phyloP scores from a whole-genome alignment of 2,329 filamentous ascomycete species.

The Tolypocladium amazonense region DNA sequence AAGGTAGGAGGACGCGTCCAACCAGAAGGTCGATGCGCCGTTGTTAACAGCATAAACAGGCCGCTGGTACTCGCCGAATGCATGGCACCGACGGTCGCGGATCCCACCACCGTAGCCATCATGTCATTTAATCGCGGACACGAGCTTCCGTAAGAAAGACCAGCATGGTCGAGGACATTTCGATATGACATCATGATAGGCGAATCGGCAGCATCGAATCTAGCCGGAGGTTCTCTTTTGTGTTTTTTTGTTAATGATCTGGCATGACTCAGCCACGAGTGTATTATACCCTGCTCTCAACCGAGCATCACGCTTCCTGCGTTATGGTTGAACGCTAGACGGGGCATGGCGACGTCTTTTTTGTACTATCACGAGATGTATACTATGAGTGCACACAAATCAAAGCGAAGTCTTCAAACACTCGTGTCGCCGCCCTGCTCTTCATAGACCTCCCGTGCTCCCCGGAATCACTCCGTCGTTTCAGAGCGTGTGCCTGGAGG shows the following conservation, averaged over 20 bases:
- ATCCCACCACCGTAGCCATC: conserved; percentile 21
- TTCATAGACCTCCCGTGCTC: neutral
- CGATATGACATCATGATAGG: neutral
- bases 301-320: neutral
- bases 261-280: neutral
- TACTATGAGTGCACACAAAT: neutral
- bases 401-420: neutral
- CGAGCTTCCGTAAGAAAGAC: neutral
- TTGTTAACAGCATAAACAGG: conserved; percentile 28
- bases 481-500: too few relatives aligned
- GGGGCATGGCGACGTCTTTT: neutral
- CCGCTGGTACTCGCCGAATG: conserved; percentile 64
- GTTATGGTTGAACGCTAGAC: neutral
- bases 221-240: neutral
- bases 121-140: neutral
- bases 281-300: conserved; percentile 1
- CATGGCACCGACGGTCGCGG: conserved; percentile 62
- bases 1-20: conserved; percentile 39
- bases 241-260: neutral
- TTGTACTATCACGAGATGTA: neutral
- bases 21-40: neutral
- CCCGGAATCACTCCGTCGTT: too few relatives aligned
- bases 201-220: neutral
- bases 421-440: too few relatives aligned
- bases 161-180: neutral